These are phyloP conservation scores for Erysimum cheiri DNA, from an alignment of 441 rosid species.

Conservation along the genomic window DNA sequence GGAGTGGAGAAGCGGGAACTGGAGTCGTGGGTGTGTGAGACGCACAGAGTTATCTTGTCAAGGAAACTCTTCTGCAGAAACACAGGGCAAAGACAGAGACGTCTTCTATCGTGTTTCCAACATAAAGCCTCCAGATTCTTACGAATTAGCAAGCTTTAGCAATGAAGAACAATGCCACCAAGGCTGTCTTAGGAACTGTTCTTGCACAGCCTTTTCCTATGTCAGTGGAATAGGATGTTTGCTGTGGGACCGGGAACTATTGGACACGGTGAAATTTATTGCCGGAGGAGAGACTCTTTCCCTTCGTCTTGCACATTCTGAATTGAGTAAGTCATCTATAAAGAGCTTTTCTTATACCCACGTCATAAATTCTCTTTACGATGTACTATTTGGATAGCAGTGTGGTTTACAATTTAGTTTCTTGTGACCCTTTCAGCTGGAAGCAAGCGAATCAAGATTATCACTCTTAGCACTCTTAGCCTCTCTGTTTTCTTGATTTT, in stretches of 20 bases:
- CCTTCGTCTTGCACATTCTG: slow-evolving; percentile 53
- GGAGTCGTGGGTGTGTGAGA: slow-evolving; percentile 59
- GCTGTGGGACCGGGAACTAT: slow-evolving; percentile 48
- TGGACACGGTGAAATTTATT: slow-evolving; percentile 47
- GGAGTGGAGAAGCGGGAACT: slow-evolving; percentile 51
- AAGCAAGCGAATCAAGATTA: slow-evolving; percentile 19
- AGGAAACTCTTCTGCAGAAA: slow-evolving; percentile 15
- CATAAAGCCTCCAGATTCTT: slow-evolving; percentile 52
- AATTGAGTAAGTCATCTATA: slow-evolving; percentile 44
- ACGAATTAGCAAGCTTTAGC: slow-evolving; percentile 23
- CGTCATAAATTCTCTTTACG: not conserved
- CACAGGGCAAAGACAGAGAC: slow-evolving; percentile 34
- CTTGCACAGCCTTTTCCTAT: slow-evolving; percentile 59
- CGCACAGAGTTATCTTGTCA: slow-evolving; percentile 43
- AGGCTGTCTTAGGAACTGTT: slow-evolving; percentile 54
- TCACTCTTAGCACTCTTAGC: slow-evolving; percentile 6
- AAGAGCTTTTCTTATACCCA: not conserved
- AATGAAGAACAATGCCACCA: slow-evolving; percentile 39
- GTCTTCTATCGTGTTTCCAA: slow-evolving; percentile 47
- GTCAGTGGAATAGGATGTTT: slow-evolving; percentile 54
- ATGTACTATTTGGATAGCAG: slow-evolving; percentile 7
- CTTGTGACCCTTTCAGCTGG: slow-evolving; percentile 23
- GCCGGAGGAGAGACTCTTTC: slow-evolving; percentile 46
- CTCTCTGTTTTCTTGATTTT: slow-evolving; percentile 27
- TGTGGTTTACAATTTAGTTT: slow-evolving; percentile 20